Evolutionary conservation across 192 early-diverging fungal genomes (phyloP).

Genomic region (Pilobolus umbonatus): DNA sequence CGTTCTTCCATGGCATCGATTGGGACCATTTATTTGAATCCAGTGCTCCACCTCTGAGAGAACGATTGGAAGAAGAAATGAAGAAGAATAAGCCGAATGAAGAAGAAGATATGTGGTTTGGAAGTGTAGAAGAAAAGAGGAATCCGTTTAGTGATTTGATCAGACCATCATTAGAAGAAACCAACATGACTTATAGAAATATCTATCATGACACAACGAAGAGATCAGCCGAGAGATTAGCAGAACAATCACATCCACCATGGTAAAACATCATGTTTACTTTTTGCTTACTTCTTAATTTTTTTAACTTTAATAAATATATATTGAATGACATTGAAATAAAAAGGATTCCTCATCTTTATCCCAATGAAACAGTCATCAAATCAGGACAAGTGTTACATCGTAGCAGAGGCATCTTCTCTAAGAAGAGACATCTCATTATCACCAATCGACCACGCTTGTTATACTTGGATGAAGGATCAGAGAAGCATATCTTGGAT

Average conservation of each 20-base stretch:
- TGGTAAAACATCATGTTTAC: not conserved
- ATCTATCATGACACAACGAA: not conserved
- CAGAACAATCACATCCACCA: not conserved
- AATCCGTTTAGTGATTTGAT: constrained; percentile 4
- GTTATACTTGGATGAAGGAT: constrained; percentile 57
- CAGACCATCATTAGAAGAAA: not conserved
- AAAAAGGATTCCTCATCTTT: constrained; percentile 26
- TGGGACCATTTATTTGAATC: constrained; percentile 58
- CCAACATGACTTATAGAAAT: not conserved
- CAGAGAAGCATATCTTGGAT: constrained; percentile 25
- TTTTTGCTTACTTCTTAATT: not conserved
- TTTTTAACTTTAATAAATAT: not conserved
- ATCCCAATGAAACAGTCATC: constrained; percentile 54
- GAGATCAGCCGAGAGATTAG: not conserved
- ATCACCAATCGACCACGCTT: constrained; percentile 66
- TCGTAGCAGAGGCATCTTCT: constrained; percentile 51
- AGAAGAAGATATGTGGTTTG: constrained; percentile 8
- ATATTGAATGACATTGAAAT: not conserved
- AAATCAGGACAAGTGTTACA: constrained; percentile 52
- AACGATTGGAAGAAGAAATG: constrained; percentile 12
- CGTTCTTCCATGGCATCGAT: constrained; percentile 79
- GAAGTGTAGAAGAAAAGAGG: not conserved
- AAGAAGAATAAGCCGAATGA: constrained; percentile 15
- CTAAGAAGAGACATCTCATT: constrained; percentile 57
- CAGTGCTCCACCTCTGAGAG: constrained; percentile 32